Conservation (phyloP, 306 rosid species). For the Sphenostylis stenocarpa region DNA sequence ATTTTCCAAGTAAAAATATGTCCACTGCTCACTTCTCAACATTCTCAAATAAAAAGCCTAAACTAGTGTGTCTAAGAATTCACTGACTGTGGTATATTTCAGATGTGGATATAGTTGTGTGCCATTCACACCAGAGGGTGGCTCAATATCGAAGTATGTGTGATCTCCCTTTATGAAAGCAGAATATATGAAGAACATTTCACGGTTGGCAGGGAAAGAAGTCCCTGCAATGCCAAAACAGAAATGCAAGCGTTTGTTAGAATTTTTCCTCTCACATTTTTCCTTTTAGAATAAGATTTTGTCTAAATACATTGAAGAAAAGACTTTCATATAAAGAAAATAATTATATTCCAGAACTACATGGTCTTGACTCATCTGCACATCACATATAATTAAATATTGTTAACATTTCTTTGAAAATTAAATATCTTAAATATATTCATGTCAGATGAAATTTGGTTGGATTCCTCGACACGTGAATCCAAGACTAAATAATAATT, state of each 20-base stretch:
- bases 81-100: constrained; percentile 62
- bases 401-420: too few species aligned
- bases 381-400: not conserved
- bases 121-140: constrained; percentile 61
- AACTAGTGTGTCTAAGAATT: constrained; percentile 58
- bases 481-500: not conserved
- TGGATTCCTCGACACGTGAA: too few species aligned
- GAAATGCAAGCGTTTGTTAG: not conserved
- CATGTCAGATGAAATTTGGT: too few species aligned
- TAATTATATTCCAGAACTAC: not conserved
- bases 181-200: constrained; percentile 66
- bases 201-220: constrained; percentile 63
- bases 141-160: constrained; percentile 61
- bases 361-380: not conserved
- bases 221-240: constrained; percentile 51
- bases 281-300: not conserved
- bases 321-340: not conserved
- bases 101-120: constrained; percentile 62
- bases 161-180: constrained; percentile 89
- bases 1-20: not conserved
- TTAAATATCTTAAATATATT: too few species aligned
- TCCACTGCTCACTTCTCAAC: not conserved
- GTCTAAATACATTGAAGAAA: not conserved
- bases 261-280: not conserved
- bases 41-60: constrained; percentile 20